These are phyloP conservation scores for Saccharum hybrid DNA, from an alignment of 202 grass and related monocot species.

Conservation along the genomic window DNA sequence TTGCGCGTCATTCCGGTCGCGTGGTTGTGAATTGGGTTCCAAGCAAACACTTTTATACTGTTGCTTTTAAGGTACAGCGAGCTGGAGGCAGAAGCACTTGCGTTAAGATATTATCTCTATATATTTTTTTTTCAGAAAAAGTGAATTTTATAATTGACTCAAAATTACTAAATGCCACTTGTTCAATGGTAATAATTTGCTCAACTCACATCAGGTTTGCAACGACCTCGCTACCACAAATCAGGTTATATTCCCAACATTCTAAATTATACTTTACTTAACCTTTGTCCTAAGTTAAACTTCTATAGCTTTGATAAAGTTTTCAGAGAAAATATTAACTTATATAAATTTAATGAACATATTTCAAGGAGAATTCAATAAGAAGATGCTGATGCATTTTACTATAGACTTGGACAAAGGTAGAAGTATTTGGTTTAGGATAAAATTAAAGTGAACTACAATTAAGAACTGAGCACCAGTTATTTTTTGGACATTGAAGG, in stretches of 20 bases:
- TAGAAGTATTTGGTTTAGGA: too few species aligned
- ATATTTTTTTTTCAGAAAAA: too few species aligned
- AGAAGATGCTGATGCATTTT: not conserved
- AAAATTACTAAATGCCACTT: not conserved
- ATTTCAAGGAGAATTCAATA: not conserved
- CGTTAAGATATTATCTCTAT: not conserved
- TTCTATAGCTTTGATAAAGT: not conserved
- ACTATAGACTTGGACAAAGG: too few species aligned
- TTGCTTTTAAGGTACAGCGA: slow-evolving; percentile 17
- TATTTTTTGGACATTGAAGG: not conserved
- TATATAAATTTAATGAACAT: not conserved
- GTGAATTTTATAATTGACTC: not conserved
- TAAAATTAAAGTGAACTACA: too few species aligned
- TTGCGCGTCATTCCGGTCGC: slow-evolving; percentile 27
- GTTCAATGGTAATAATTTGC: not conserved
- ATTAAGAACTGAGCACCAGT: too few species aligned
- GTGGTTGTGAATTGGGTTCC: not conserved
- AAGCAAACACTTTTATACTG: slow-evolving; percentile 38
- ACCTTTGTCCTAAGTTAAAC: not conserved
- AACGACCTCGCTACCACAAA: not conserved
- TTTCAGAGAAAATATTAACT: not conserved
- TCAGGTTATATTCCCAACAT: not conserved
- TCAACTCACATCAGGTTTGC: not conserved
- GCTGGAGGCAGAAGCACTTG: not conserved
- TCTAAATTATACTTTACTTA: not conserved